Base-by-base conservation (phyloP, 2,329 filamentous ascomycete genomes). In the Aspergillus nomiae region DNA sequence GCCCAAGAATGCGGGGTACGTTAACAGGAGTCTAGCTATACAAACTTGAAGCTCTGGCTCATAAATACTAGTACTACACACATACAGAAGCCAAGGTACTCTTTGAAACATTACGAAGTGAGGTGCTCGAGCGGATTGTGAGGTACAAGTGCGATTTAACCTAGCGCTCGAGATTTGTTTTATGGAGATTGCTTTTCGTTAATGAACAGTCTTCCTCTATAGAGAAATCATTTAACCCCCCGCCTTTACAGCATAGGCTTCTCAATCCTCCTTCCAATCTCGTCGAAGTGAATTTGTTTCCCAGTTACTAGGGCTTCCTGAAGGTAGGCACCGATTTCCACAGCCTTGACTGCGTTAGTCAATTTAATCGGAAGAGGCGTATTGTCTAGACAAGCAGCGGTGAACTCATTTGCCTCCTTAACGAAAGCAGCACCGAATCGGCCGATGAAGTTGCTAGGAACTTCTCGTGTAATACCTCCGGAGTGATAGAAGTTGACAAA, bases 381-480 rank as follows among this genome's bases (percentile, higher is more conserved):
- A 65, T 84, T 76, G 65, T 90, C 85, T 58, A 90, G 74, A 62
- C 86, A 85, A 19, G 79, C 81, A 14, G 82, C 84, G 0, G 86
- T 86, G 66, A 90, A 90, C 74, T 89, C 86, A 61, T 87, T 85
- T 7, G 85, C 84, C 76, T 90, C 87, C 14, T 77, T 83, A n/a
- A 87, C 83, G 71, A 90, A 90, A 0, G 88, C 87, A 30, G 85
- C 76, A 66, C 86, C 81, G 70, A 90, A 90, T 0, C 87, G 78
- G 48, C 85, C 87, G 71, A 87, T 89, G 73, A 89, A 90, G 66
- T 86, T 82, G 46, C 81, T 77, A 0, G 87, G 86, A n/a, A 89
- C 84, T 73, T 89, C 85, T 41, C 85, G 80, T 14, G 83, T 78
- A 28, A 90, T 81, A 4, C 87, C 86, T 1, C 71, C 78, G 0